A percentile compares a stretch with the other conserved stretches of the same genome.
Conservation (phyloP, 495 filamentous ascomycete species). For the Neurospora sp. region DNA sequence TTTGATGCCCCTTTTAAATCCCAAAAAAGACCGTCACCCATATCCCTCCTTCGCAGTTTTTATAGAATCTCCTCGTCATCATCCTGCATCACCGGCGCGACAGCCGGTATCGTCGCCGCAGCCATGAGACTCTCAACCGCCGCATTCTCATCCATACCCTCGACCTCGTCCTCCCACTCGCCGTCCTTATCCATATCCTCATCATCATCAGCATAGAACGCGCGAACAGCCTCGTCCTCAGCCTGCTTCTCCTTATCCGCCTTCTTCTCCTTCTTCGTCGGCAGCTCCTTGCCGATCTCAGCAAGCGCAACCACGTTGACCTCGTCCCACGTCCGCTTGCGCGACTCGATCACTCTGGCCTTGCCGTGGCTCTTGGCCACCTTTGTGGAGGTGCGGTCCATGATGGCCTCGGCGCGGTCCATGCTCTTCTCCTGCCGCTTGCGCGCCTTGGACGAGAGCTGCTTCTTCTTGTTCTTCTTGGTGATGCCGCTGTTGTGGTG, state of each 20-base stretch:
- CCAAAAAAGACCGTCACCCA: not conserved
- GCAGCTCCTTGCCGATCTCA: slow-evolving; percentile 1
- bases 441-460: slow-evolving; percentile 53
- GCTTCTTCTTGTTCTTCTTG: slow-evolving; percentile 49
- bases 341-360: slow-evolving; percentile 47
- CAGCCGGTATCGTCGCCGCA: not conserved
- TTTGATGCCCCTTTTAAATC: not conserved
- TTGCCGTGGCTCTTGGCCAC: slow-evolving; percentile 53
- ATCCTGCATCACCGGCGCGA: not conserved
- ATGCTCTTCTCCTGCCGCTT: slow-evolving; percentile 59
- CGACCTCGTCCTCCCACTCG: not conserved
- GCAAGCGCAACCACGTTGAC: slow-evolving; percentile 36
- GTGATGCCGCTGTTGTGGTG: slow-evolving; percentile 52
- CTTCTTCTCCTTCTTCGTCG: slow-evolving; percentile 7
- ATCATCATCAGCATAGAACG: slow-evolving; percentile 16
- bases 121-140: not conserved
- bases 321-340: slow-evolving; percentile 49
- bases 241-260: not conserved
- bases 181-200: slow-evolving; percentile 17
- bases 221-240: slow-evolving; percentile 14
- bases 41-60: not conserved
- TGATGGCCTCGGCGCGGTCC: slow-evolving; percentile 60
- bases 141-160: slow-evolving; percentile 3
- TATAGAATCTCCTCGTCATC: slow-evolving; percentile 18
- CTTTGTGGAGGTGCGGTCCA: slow-evolving; percentile 62